A percentile compares a stretch with the other conserved stretches of the same genome.
These are phyloP conservation scores for Sicyos edulis DNA, from an alignment of 306 rosid genomes.

Conservation along the genomic window DNA sequence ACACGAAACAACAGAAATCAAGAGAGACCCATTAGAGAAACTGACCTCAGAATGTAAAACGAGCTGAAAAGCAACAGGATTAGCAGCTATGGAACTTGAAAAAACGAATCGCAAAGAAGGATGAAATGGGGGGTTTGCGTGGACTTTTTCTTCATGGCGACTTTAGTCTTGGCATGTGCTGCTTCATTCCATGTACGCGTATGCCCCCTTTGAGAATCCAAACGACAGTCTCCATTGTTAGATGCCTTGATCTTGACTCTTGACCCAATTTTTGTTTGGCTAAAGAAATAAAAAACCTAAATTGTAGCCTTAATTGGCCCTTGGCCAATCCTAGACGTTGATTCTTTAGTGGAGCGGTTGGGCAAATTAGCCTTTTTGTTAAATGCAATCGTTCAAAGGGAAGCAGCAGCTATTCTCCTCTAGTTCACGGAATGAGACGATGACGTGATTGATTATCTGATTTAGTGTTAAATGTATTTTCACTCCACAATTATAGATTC, in stretches of 20 bases:
- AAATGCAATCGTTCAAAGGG: too few relatives aligned
- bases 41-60: conserved; percentile 27
- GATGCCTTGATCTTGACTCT: conserved; percentile 13
- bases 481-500: too few relatives aligned
- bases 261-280: background rate
- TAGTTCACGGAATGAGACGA: too few relatives aligned
- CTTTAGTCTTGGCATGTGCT: background rate
- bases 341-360: background rate
- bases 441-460: too few relatives aligned
- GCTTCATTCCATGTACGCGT: background rate
- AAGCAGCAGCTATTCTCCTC: too few relatives aligned
- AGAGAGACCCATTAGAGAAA: conserved; percentile 27
- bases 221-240: background rate
- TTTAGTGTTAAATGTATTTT: too few relatives aligned
- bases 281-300: background rate
- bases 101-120: background rate
- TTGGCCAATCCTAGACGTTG: background rate
- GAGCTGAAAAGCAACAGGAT: background rate
- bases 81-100: background rate
- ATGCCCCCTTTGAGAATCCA: conserved; percentile 1
- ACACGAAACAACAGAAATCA: background rate
- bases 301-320: background rate
- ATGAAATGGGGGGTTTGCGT: background rate
- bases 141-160: background rate
- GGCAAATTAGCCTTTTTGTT: background rate